phyloP scores from a whole-genome alignment of 2,329 filamentous ascomycete genomes.

The Waltergamsia citrina region DNA sequence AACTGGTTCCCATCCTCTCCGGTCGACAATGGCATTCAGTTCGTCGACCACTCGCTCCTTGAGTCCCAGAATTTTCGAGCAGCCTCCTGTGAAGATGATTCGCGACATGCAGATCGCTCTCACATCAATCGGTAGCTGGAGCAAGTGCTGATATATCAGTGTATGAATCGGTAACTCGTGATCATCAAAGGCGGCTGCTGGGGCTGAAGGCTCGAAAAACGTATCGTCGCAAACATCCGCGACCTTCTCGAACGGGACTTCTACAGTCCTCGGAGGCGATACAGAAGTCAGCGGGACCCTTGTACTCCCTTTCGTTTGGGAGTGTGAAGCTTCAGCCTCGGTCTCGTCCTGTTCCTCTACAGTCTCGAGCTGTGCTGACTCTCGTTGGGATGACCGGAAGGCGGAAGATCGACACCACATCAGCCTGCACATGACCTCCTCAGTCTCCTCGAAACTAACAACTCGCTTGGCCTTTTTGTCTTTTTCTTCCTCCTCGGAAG shows the following conservation, averaged over 20 bases:
- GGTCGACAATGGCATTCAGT: constrained; percentile 54
- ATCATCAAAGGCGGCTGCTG: constrained; percentile 62
- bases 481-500: not conserved
- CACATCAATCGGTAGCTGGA: constrained; percentile 71
- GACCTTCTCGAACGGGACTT: constrained; percentile 60
- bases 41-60: constrained; percentile 71
- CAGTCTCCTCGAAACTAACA: constrained; percentile 67
- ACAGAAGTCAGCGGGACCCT: constrained; percentile 32
- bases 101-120: constrained; percentile 81
- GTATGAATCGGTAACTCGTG: constrained; percentile 72
- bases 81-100: constrained; percentile 78
- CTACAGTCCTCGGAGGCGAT: constrained; percentile 41
- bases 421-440: constrained; percentile 67
- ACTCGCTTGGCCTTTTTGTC: constrained; percentile 18
- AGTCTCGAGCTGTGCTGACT: constrained; percentile 31
- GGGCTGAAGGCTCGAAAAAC: constrained; percentile 54
- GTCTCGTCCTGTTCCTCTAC: constrained; percentile 50
- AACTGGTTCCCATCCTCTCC: constrained; percentile 69
- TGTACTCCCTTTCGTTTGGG: constrained; percentile 12
- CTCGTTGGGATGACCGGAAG: constrained; percentile 19
- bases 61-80: constrained; percentile 69
- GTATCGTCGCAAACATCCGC: constrained; percentile 66
- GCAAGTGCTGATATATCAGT: constrained; percentile 66
- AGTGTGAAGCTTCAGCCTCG: constrained; percentile 20
- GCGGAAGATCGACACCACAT: constrained; percentile 57